A percentile compares a stretch with the other conserved stretches of the same genome.
Evolutionary conservation across 495 filamentous ascomycete species (phyloP).

Genomic region (Penicillium pulvis): DNA sequence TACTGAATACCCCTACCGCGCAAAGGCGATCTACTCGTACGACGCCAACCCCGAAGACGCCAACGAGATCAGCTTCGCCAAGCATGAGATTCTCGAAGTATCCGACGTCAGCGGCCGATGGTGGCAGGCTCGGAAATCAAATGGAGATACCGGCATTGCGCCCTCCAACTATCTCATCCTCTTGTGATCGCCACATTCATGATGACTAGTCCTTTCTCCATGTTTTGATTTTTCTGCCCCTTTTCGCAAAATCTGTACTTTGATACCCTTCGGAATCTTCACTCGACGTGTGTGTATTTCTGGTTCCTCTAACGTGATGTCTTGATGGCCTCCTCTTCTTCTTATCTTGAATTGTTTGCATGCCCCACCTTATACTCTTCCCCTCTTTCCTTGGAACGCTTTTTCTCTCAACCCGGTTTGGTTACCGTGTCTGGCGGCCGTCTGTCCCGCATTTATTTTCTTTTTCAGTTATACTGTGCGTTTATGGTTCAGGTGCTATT

Average conservation of each 20-base stretch:
- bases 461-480: not conserved
- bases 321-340: conserved; percentile 42
- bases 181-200: conserved; percentile 60
- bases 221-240: conserved; percentile 29
- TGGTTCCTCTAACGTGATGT: conserved; percentile 42
- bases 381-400: conserved; percentile 22
- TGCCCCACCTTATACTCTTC: conserved; percentile 13
- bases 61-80: conserved; percentile 96
- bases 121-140: conserved; percentile 98
- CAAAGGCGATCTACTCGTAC: conserved; percentile 98
- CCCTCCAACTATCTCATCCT: conserved; percentile 98
- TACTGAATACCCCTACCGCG: conserved; percentile 94
- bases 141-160: conserved; percentile 93
- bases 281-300: conserved; percentile 45
- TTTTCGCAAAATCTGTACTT: conserved; percentile 40
- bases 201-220: conserved; percentile 23
- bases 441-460: conserved; percentile 14
- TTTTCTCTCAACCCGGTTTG: conserved; percentile 16
- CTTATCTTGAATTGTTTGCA: conserved; percentile 3
- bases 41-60: conserved; percentile 97
- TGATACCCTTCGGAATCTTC: conserved; percentile 53
- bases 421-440: conserved; percentile 19
- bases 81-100: conserved; percentile 95
- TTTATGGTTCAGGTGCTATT: conserved; percentile 11
- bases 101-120: conserved; percentile 95